These are phyloP conservation scores for Hemileia vastatrix DNA, from an alignment of 1,284 basidiomycete species.

Conservation along the genomic window DNA sequence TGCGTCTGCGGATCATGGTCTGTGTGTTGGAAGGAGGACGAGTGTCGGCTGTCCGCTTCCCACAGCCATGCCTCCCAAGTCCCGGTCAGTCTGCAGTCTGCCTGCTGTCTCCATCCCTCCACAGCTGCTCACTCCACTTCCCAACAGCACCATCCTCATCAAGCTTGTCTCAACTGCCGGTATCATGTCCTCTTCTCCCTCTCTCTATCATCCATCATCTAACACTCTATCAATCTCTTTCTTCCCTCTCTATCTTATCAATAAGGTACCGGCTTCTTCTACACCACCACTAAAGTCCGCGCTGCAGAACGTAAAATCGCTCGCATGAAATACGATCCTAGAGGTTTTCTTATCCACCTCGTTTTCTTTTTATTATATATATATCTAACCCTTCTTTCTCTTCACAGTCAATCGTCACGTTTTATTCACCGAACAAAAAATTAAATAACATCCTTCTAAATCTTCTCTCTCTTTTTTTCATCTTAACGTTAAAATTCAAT, in stretches of 20 bases:
- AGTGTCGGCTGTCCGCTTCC: neutral
- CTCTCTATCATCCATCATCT: neutral
- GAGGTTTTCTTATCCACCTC: neutral
- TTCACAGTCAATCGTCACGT: constrained; percentile 12
- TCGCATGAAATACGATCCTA: constrained; percentile 27
- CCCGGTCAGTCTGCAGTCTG: neutral
- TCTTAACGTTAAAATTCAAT: no score
- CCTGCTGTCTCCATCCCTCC: neutral
- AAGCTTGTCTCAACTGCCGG: constrained; percentile 19
- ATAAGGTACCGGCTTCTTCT: constrained; percentile 24
- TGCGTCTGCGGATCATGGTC: no score
- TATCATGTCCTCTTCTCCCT: no score
- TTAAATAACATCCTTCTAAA: constrained; percentile 16
- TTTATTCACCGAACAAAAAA: constrained; percentile 17
- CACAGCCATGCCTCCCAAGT: neutral
- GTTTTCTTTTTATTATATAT: neutral
- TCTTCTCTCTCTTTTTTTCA: no score
- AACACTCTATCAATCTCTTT: no score
- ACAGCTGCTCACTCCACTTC: neutral
- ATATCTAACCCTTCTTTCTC: neutral
- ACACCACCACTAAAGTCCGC: constrained; percentile 26
- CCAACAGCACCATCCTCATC: constrained; percentile 7
- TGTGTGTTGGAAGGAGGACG: neutral
- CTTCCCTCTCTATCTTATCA: neutral
- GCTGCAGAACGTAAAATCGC: constrained; percentile 25